Percentiles rank a stretch among this genome's conserved stretches.
Conservation (phyloP, 805 yeast species). For the Myxozyma mucilagina region DNA sequence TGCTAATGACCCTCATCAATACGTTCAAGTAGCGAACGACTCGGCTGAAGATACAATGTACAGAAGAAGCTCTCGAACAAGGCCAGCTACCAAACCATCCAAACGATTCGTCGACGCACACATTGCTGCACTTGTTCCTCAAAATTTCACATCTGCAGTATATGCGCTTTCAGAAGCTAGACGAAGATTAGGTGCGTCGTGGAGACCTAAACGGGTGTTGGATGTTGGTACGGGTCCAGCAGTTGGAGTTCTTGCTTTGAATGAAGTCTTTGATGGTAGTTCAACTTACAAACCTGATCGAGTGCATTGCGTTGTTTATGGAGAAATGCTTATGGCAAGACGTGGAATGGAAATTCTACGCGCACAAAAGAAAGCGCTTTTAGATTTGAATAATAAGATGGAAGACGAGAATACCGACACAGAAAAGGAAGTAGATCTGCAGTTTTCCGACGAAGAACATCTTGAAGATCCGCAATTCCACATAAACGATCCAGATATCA, state of each 20-base stretch:
- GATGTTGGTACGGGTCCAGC: conserved; percentile 92
- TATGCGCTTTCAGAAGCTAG: conserved; percentile 69
- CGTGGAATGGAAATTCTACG: conserved; percentile 56
- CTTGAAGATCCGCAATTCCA: background rate
- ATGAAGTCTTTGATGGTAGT: conserved; percentile 72
- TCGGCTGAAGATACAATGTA: background rate
- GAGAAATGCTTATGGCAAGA: conserved; percentile 70
- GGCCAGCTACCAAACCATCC: conserved; percentile 5
- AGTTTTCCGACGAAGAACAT: conserved; percentile 10
- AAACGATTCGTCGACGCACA: conserved; percentile 63
- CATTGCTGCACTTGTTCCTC: conserved; percentile 76
- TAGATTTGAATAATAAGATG: background rate
- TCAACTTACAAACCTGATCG: conserved; percentile 52
- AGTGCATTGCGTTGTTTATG: conserved; percentile 73
- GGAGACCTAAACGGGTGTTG: conserved; percentile 66
- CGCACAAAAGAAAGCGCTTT: background rate
- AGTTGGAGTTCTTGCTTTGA: conserved; percentile 83
- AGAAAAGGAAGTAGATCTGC: background rate
- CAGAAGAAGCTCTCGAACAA: conserved; percentile 1
- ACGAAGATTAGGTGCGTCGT: conserved; percentile 52
- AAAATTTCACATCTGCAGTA: conserved; percentile 69
- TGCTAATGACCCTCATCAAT: background rate
- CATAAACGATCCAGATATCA: background rate
- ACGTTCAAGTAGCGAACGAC: background rate
- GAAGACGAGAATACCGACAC: background rate